Base-by-base conservation (phyloP, 2,329 filamentous ascomycete genomes). In the Botrytis byssoidea region DNA sequence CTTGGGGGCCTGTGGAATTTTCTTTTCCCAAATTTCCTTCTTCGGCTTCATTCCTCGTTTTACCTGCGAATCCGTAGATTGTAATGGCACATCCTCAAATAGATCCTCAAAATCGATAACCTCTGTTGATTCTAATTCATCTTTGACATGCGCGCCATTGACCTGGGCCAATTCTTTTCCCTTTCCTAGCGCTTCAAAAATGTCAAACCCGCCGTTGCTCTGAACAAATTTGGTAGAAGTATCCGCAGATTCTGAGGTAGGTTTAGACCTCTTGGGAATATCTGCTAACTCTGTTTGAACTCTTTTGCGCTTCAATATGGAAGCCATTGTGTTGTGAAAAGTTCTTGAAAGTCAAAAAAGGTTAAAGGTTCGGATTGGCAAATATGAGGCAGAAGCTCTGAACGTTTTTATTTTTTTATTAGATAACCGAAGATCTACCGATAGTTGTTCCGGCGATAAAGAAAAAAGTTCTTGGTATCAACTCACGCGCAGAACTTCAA, bases 251-350 rank as follows among this genome's bases (percentile, higher is more conserved):
- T 74, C 60, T 65, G 72, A 22, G 6, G 72, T 76, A 74, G 78
- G 70, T 75, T 80, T 81, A 18, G 77, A 72, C 75, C 79, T 70
- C 77, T 81, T 80, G 40, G 77, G 76, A 37, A 76, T 72, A 74
- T 79, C 79, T n/a, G 75, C 44, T 22, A 79, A 77, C 75, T 81
- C 79, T 73, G 76, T 74, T 60, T 75, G 74, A 72, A 76, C 79
- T 79, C 80, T 81, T 75, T 82, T 82, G 79, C 81, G 81, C 80
- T 82, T 82, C 77, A 81, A 75, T 73, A 74, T 66, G 16, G 80
- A 81, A 80, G 80, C 78, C 81, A 82, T 82, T 71, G 73, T 77
- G 75, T 79, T 80, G 79, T 80, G 77, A 74, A 78, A 25, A 80
- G 77, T 77, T 76, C 75, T 75, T 77, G 74, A 77, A 74, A 73